Percentiles rank a stretch among this genome's conserved stretches.
Conservation (phyloP, 1,284 basidiomycete species). For the Laetiporus sulphureus region DNA sequence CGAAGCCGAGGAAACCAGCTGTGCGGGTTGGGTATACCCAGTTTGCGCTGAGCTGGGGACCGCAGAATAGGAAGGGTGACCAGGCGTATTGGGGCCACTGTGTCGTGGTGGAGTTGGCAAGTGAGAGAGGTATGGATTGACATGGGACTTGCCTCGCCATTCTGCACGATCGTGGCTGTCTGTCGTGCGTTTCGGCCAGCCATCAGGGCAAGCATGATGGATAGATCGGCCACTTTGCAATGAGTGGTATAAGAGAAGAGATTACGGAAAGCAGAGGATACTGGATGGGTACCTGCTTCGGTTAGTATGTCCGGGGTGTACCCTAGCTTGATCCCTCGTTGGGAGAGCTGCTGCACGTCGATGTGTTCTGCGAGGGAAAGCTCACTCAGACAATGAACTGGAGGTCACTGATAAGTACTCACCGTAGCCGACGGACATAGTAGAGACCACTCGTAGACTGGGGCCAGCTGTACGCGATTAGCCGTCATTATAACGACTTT, state of each 20-base stretch:
- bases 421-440: conserved; percentile 90
- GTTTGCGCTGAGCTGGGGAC: conserved; percentile 66
- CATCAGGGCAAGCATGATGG: conserved; percentile 88
- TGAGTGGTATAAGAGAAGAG: no score
- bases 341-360: conserved; percentile 56
- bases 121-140: background rate
- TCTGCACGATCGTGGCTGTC: conserved; percentile 58
- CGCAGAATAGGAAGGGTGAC: conserved; percentile 78
- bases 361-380: conserved; percentile 64
- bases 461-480: conserved; percentile 50
- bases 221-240: conserved; percentile 83
- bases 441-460: conserved; percentile 74
- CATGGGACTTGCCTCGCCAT: conserved; percentile 56
- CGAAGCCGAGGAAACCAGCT: conserved; percentile 90
- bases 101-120: background rate
- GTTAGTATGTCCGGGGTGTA: conserved; percentile 91
- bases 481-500: background rate
- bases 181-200: conserved; percentile 73
- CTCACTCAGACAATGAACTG: background rate
- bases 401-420: conserved; percentile 16
- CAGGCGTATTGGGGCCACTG: conserved; percentile 65
- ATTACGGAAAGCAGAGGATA: no score
- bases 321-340: conserved; percentile 70
- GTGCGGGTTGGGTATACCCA: conserved; percentile 50
- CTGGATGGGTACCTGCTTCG: conserved; percentile 58